These are phyloP conservation scores for Cadophora sp. DNA, from an alignment of 2,329 filamentous ascomycete species.

Conservation along the genomic window DNA sequence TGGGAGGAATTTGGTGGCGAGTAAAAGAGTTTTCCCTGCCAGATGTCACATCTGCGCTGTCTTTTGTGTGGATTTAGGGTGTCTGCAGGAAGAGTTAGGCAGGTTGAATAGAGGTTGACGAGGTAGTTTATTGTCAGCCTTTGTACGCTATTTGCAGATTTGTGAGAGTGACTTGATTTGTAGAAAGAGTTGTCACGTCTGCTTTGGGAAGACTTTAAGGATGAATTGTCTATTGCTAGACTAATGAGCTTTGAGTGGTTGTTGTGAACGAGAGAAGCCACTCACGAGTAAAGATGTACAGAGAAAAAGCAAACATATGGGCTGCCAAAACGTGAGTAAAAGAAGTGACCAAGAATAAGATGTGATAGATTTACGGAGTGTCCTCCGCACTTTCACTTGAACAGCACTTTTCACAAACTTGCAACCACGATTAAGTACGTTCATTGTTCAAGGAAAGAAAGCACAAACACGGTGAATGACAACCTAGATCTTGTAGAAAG, in stretches of 20 bases:
- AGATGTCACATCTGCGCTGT: background rate
- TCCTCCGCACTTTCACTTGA: background rate
- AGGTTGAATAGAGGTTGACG: conserved; percentile 16
- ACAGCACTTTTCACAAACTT: background rate
- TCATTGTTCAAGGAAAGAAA: background rate
- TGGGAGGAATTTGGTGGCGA: background rate
- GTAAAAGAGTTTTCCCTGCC: background rate
- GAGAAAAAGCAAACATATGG: background rate
- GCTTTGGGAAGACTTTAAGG: background rate
- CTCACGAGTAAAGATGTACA: background rate
- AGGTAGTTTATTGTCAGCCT: conserved; percentile 23
- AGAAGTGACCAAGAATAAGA: background rate
- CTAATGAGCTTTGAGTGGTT: background rate
- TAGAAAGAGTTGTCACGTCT: background rate
- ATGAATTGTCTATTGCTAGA: background rate
- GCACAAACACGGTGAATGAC: background rate
- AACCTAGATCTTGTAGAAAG: too few relatives aligned
- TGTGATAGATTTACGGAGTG: background rate
- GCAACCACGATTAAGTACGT: background rate
- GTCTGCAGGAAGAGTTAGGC: conserved; percentile 28
- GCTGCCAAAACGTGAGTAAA: background rate
- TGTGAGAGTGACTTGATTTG: background rate
- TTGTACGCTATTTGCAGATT: conserved; percentile 17
- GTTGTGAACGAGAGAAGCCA: background rate
- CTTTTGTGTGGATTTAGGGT: conserved; percentile 24